Conservation (phyloP, 768 basidiomycete species). For the Kwoniella sp. region DNA sequence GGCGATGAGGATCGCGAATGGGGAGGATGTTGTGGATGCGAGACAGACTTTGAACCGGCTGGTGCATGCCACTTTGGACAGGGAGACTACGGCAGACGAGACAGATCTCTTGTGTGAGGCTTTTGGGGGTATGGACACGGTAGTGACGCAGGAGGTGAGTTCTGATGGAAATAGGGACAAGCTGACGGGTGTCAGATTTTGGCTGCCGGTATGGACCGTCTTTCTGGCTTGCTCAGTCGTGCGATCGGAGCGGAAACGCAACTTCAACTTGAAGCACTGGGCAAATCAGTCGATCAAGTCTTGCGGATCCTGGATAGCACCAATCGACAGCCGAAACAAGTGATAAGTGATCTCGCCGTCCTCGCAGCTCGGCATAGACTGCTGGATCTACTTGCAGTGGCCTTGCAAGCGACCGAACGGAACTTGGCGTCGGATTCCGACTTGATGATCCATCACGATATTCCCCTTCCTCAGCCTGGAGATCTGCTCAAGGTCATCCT, state of each 20-base stretch:
- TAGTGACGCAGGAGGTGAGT: slow-evolving; percentile 43
- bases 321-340: not conserved
- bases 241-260: slow-evolving; percentile 39
- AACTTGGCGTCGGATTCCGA: slow-evolving; percentile 20
- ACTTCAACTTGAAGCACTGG: slow-evolving; percentile 14
- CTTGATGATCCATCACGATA: slow-evolving; percentile 21
- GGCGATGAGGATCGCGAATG: slow-evolving; percentile 32
- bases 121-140: slow-evolving; percentile 45
- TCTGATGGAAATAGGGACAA: not conserved
- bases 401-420: slow-evolving; percentile 35
- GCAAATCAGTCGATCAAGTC: slow-evolving; percentile 34
- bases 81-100: slow-evolving; percentile 42
- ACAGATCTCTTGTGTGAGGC: slow-evolving; percentile 50
- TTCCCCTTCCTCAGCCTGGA: slow-evolving; percentile 27
- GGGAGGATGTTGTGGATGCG: slow-evolving; percentile 34
- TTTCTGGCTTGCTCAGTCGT: slow-evolving; percentile 31
- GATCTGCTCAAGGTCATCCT: slow-evolving; percentile 29
- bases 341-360: slow-evolving; percentile 16
- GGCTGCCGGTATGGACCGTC: slow-evolving; percentile 43
- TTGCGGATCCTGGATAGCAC: slow-evolving; percentile 36
- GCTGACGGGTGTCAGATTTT: slow-evolving; percentile 32
- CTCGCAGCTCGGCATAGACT: slow-evolving; percentile 36
- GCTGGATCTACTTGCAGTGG: slow-evolving; percentile 32
- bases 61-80: slow-evolving; percentile 36
- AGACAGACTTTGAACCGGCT: slow-evolving; percentile 34